phyloP scores from a whole-genome alignment of 176 grass and related monocot genomes.

The Areca catechu region DNA sequence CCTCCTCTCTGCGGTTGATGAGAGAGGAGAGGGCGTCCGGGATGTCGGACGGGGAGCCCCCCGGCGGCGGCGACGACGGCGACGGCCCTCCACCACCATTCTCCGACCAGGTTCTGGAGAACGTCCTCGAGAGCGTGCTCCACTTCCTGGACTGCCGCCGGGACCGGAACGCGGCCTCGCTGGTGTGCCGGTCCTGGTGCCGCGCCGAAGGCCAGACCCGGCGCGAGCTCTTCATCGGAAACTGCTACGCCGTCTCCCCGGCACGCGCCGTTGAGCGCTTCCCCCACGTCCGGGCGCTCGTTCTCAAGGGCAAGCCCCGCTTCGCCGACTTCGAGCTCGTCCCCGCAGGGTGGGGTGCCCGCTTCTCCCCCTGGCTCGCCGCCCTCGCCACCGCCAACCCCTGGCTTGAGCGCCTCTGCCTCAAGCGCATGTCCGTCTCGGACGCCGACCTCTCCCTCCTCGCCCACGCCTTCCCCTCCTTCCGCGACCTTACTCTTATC shows the following conservation, averaged over 20 bases:
- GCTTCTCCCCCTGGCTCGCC: constrained; percentile 63
- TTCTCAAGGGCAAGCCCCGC: constrained; percentile 79
- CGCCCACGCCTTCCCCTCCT: constrained; percentile 31
- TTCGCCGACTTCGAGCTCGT: constrained; percentile 92
- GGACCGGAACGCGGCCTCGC: constrained; percentile 67
- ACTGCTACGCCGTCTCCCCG: constrained; percentile 69
- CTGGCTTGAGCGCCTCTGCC: constrained; percentile 42
- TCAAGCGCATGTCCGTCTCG: constrained; percentile 82
- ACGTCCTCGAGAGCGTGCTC: constrained; percentile 90
- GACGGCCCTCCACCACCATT: constrained; percentile 36
- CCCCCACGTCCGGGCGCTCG: constrained; percentile 37
- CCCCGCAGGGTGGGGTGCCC: constrained; percentile 60
- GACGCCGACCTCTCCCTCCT: constrained; percentile 74
- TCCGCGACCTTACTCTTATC: constrained; percentile 62
- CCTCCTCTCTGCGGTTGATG: too few relatives aligned
- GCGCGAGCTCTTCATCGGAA: constrained; percentile 48
- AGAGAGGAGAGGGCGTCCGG: too few relatives aligned
- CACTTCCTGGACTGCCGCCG: constrained; percentile 56
- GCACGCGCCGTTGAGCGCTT: constrained; percentile 54
- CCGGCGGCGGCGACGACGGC: constrained; percentile 9
- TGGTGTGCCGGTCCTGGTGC: constrained; percentile 83
- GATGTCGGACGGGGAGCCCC: constrained; percentile 19
- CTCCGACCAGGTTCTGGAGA: constrained; percentile 78
- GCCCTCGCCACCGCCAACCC: constrained; percentile 24
- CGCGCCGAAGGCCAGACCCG: constrained; percentile 69